A percentile compares a stretch with the other conserved stretches of the same genome.
These are phyloP conservation scores for Globisporangium barbulae DNA, from an alignment of 352 stramenopile species.

Conservation along the genomic window DNA sequence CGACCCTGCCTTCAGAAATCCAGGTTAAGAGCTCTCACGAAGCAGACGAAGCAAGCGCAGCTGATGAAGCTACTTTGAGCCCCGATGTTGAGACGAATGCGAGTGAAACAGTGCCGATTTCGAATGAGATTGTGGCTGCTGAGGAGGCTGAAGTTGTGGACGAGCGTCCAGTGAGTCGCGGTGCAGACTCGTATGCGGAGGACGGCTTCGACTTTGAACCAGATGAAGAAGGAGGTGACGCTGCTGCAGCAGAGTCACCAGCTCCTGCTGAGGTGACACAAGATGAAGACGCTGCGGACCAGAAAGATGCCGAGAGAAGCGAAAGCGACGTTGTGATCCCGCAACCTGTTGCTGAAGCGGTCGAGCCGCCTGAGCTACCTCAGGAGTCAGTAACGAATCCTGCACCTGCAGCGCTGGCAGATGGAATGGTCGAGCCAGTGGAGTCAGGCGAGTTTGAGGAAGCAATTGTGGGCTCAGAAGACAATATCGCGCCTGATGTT, in stretches of 20 bases:
- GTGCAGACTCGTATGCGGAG: constrained; percentile 15
- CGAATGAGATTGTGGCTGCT: not conserved
- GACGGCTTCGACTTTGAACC: constrained; percentile 15
- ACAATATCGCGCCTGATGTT: not conserved
- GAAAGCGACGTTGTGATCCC: not conserved
- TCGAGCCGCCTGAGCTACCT: not conserved
- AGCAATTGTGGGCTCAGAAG: not conserved
- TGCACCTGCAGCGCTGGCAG: not conserved
- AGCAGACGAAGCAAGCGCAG: not conserved
- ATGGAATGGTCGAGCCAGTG: not conserved
- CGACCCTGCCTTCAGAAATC: not conserved
- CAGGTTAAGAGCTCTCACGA: not conserved
- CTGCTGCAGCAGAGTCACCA: not conserved
- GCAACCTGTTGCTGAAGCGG: not conserved
- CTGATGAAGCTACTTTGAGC: not conserved
- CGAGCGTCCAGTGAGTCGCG: constrained; percentile 12
- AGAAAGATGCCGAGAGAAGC: not conserved
- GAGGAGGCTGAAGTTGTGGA: not conserved
- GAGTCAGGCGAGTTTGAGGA: not conserved
- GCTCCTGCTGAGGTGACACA: not conserved
- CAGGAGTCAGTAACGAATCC: not conserved
- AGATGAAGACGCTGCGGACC: not conserved
- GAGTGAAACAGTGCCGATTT: not conserved
- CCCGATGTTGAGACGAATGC: not conserved
- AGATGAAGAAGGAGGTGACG: not conserved